Evolutionary conservation across 2,329 filamentous ascomycete species (phyloP), one percentile per base, ranked within the genome.

Genomic region (Xylariaceae sp.): DNA sequence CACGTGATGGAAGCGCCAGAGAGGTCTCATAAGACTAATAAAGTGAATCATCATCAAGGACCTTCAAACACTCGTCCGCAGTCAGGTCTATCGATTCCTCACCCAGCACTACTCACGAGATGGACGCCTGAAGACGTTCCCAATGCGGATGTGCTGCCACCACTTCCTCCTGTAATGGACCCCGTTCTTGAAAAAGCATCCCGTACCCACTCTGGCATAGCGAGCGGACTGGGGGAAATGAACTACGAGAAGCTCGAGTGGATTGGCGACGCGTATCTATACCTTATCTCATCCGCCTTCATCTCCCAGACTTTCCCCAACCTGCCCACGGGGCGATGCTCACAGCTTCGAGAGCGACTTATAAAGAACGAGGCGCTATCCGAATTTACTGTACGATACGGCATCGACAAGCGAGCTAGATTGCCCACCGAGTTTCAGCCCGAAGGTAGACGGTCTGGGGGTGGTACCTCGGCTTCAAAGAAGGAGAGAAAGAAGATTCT

Each of bases 201-300:
- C 9, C 88, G 93, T 67, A 91, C 83, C 1, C 91, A 94, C 65
- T 76, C 81, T 1, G 86, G 84, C 1, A 69, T 78, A 51, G 67
- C 67, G 3, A 65, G 68, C 23, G 74, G 58, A 16, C 65, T 73
- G 46, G 67, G 69, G 26, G 75, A 78, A 40, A 71, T 78, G 49
- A 82, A 79, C 67, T 97, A 97, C 73, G 93, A 97, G 68, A 84
- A 86, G 16, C 84, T 97, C 6, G 94, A 98, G 74, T 92, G 94
- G 76, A 80, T 96, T 6, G 94, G 94, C 6, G 94, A 98, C 71
- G 89, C 91, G 17, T 94, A 94, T 66, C 79, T 96, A 48, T 90
- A 96, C 68, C 76, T 92, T 48, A 86, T 92, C 43, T 85, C 92
- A 5, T 87, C 90, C 0, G 83, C 86, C 16, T 80, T 96, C 48